Evolutionary conservation across 2,329 filamentous ascomycete genomes (phyloP), one percentile per base, ranked within the genome.

Genomic region (Pseudocercospora macadamiae): DNA sequence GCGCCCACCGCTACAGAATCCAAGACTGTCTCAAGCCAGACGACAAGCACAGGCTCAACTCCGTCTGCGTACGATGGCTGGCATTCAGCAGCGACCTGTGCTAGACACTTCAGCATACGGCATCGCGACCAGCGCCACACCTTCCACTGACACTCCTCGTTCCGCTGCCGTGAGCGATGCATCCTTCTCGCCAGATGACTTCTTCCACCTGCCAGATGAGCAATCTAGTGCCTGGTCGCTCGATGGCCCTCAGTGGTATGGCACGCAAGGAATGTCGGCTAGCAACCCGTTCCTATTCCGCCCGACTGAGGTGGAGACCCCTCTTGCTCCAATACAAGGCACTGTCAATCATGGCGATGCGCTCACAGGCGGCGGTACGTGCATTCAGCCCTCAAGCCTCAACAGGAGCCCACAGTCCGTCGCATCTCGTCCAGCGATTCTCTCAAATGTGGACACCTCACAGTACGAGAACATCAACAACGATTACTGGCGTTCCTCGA

Each of bases 391-490:
- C n/a, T n/a, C n/a, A n/a, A n/a, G n/a, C n/a, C 16, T 55, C 18
- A 51, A 60, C 23, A 55, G 44, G 34, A 63, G 60, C 30, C 57
- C 57, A 3, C 14, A 8, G 10, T 3, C 47, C 16, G n/a, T 18
- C 5, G 26, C 19, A 5, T 28, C 47, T 34, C 47, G n/a, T 21
- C 34, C 49, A 6, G 16, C 51, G 7, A 48, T 59, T 23, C 23
- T 55, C 7, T 49, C 47, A 8, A 9, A 30, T 5, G 64, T 68
- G 25, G 64, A 70, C 44, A 51, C 53, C 6, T 52, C 61, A 2
- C 47, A 69, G 25, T 70, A 62, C 55, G 51, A 64, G 25, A 54
- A 54, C 18, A 47, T 67, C 34, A 30, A 45, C 19, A 39, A 61
- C 34, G 49, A 61, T 9, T 62, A 65, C 19, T 70, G 66, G 62